Evolutionary conservation across 331 rosid genomes (phyloP), one percentile per base, ranked within the genome.

Genomic region (Phaseolus coccineus): DNA sequence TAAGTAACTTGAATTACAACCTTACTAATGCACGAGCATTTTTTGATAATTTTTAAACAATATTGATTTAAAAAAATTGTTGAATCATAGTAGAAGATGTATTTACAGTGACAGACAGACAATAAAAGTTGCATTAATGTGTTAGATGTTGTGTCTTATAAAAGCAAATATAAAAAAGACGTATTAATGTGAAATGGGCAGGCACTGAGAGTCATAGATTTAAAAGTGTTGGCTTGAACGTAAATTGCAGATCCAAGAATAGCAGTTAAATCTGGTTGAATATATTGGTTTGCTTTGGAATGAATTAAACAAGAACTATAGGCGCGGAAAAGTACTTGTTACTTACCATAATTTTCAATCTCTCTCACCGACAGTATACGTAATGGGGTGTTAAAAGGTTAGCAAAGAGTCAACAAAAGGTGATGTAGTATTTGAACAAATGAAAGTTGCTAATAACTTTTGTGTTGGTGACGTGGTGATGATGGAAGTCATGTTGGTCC

Each of bases 341-440:
- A 31, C 71, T 69, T 30, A 31, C 71, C 77, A 22, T 47, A 71
- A 70, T 70, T 70, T 46, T 79, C 71, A 79, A 46, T 79, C 77
- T 46, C 15, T 58, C 4, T 69, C 77, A 58, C 82, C 70, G 77
- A 58, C 70, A 46, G 8, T 16, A 4, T 7, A 58, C 77, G 24
- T 39, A 25, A 52, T 27, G 35, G 14, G 52, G 1, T 55, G 69
- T 40, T 56, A 47, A 68, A 42, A 27, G 76, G 59, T 46, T 12
- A 56, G 19, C 5, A 25, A 67, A 24, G 46, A 52, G 22, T 77
- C 67, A 15, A 33, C 42, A 37, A 28, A 3, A 53, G n/a, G 15
- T 58, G 51, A 69, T 57, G 70, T 57, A 30, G 6, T 46, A 24
- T 40, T 66, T 64, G 19, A 76, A 76, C 72, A 31, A 65, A 33